Base-by-base conservation (phyloP, 805 yeast genomes). In the Candida gorgasii region DNA sequence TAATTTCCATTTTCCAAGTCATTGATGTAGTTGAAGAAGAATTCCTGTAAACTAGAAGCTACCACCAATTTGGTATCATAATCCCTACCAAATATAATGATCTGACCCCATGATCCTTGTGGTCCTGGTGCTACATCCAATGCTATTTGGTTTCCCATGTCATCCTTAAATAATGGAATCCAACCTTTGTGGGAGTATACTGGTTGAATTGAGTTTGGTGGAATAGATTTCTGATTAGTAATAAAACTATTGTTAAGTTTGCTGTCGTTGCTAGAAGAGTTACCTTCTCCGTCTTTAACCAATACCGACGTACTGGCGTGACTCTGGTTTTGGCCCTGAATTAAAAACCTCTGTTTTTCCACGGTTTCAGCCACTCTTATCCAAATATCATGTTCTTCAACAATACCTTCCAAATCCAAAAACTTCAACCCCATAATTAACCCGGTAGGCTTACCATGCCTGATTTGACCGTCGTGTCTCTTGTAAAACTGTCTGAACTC, bases 391-490 rank as follows among this genome's bases (percentile, higher is more conserved):
- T 67, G 62, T 47, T 71, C 74, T 48, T 69, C 73, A 43, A 62
- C 61, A 30, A 70, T 65, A 34, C 66, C 56, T 52, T 71, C 76
- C 28, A 71, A 57, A 54, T 71, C 76, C 48, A 70, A 59, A 20
- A 71, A 56, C 3, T 62, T 61, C 52, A 71, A 54, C 5, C 76
- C 76, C 70, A 70, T 64, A 28, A 71, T 50, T 44, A 69, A 58
- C 1, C 76, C 76, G 1, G 75, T 67, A 19, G 76, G 75, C 47
- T 67, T 48, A 1, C 73, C 75, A 14, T 73, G 75, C 44, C 71
- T 57, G 36, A 69, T 59, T 51, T 71, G 76, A 35, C 76, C 76
- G 50, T 71, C 76, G 52, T 69, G 75, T 45, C 65, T 58, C 51
- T 69, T 71, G 52, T 67, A 71, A 47, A 67, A 67, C 47, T 69